Evolutionary conservation across 2,329 filamentous ascomycete species (phyloP), one percentile per base, ranked within the genome.

Genomic region (Septoria petroselini): DNA sequence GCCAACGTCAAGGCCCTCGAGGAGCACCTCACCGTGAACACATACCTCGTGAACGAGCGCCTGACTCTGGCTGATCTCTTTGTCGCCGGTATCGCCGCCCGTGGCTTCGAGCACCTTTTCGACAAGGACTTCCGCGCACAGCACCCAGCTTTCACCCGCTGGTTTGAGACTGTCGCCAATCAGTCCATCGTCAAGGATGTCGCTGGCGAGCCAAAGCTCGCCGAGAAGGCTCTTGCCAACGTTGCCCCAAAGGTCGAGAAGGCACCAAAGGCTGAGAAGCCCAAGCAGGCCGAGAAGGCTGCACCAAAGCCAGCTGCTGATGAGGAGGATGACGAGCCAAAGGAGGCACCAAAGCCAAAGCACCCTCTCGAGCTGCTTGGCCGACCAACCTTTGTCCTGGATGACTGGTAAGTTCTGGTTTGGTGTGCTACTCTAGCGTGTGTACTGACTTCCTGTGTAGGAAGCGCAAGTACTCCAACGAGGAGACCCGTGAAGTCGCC

Each of bases 381-480:
- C 67, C 86, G 84, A 71, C 77, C 93, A 55, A 83, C 85, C 51
- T 81, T 95, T 69, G 79, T 86, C 63, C 81, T 98, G 50, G 93
- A 98, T 70, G 93, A 98, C 77, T 95, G 86, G 88, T 65, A 52
- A 21, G 59, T 57, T 18, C 25, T 23, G 15, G 11, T 18, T 3
- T 11, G 12, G 35, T 19, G 19, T 40, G 14, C 18, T 49, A 12
- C 14, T 41, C 8, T 8, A 29, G n/a, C 14, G 12, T 18, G 31
- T 3, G 9, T 29, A 40, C 50, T 58, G 12, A 54, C 48, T 23
- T 27, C 31, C 18, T n/a, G 27, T 37, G 19, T 41, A 64, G 62
- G 64, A 98, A 98, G 86, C 90, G 93, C 70, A 85, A 88, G 74
- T 98, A 95, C 84, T 98, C 93, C 68, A 98, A 98, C 84, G 82